Base-by-base conservation (phyloP, 2,329 filamentous ascomycete genomes). In the Cyphellophora europaea region DNA sequence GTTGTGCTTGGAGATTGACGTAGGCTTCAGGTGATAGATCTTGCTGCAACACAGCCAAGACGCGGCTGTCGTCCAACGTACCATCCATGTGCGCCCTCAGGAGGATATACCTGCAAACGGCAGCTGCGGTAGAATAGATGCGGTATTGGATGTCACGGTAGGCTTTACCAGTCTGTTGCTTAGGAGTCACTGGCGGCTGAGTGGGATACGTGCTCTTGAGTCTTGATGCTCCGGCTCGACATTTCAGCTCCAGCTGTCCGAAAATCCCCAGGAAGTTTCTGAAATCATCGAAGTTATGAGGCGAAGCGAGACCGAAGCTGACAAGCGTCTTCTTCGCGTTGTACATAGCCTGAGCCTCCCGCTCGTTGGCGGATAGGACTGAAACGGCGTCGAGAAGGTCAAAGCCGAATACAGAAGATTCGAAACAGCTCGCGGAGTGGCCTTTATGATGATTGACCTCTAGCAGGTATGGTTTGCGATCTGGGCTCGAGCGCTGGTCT, bases 351-450 rank as follows among this genome's bases (percentile, higher is more conserved):
- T 57, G 52, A 19, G 58, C 44, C 38, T 65, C 62, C 11, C 62
- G 51, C 14, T 58, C 52, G 34, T 64, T 66, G 8, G 56, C 59
- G 6, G 55, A 53, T 41, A 65, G 51, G 11, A 65, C 45, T 4
- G 58, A 57, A 19, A 64, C 49, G 4, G 58, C 59, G 39, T 62
- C 56, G 36, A 65, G 54, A 15, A 66, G 46, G 27, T 59, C 58
- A 4, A 55, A 56, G 2, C 62, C 65, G 40, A 66, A 63, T 13
- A 65, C 50, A 1, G 58, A 55, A 32, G 54, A 50, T 37, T 66
- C 62, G 37, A 63, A 65, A 39, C 61, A 65, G 32, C 57, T 56
- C 21, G 21, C 21, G 23, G 23, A 61, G 52, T 18, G 59, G 15
- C 8, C 21, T n/a, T 25, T 25, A n/a, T 8, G 8, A n/a, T 25